Percentiles rank a stretch among this genome's conserved stretches.
Evolutionary conservation across 176 grass and related monocot genomes (phyloP).

Genomic region (Musa beccarii): DNA sequence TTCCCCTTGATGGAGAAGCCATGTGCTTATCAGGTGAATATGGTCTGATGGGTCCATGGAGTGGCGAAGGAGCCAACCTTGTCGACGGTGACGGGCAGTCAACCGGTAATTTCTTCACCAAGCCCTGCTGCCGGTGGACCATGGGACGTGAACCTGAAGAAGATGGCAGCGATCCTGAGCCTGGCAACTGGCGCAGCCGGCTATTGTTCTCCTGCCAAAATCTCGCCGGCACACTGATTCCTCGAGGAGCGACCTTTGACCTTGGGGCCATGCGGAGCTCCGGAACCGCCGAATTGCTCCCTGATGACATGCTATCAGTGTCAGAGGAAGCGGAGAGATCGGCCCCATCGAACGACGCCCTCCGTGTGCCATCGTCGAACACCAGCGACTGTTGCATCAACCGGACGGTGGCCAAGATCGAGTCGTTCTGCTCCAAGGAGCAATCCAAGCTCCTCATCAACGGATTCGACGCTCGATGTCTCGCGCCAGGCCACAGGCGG

Average conservation of each 20-base stretch:
- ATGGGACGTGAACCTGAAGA: slow-evolving; percentile 23
- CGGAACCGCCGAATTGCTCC: slow-evolving; percentile 69
- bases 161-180: slow-evolving; percentile 32
- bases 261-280: slow-evolving; percentile 35
- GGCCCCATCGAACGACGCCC: slow-evolving; percentile 34
- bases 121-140: background rate
- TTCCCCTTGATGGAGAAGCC: slow-evolving; percentile 30
- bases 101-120: slow-evolving; percentile 40
- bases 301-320: slow-evolving; percentile 83
- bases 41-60: background rate
- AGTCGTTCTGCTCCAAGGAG: slow-evolving; percentile 60
- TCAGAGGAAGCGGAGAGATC: slow-evolving; percentile 80
- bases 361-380: slow-evolving; percentile 42
- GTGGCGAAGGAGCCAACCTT: slow-evolving; percentile 8
- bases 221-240: slow-evolving; percentile 79
- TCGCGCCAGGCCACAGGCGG: slow-evolving; percentile 58
- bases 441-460: slow-evolving; percentile 82
- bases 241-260: slow-evolving; percentile 19
- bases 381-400: slow-evolving; percentile 76
- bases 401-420: slow-evolving; percentile 73
- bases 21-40: slow-evolving; percentile 14
- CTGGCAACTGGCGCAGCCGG: slow-evolving; percentile 60
- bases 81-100: slow-evolving; percentile 52
- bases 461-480: slow-evolving; percentile 54
- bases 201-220: slow-evolving; percentile 94